Evolutionary conservation across 1,284 basidiomycete species (phyloP), one percentile per base, ranked within the genome.

Genomic region (Psilocybe mexicana): DNA sequence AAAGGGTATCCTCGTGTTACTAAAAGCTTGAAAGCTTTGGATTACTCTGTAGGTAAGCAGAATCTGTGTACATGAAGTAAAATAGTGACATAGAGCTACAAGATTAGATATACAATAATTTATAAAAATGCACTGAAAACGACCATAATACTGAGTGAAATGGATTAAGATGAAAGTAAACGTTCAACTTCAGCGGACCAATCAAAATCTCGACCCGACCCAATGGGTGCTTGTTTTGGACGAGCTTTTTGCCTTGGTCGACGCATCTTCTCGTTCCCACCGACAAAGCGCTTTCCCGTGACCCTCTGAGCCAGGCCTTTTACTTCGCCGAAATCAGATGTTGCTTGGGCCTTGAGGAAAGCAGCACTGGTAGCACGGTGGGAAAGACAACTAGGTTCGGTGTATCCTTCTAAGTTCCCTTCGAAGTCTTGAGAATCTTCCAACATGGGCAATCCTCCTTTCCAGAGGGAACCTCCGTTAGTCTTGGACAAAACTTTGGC

Each of bases 341-440:
- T 87, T 2, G 88, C 86, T 71, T 93, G 92, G 2, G 91, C 92
- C 28, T 82, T 78, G 42, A 93, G 74, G 75, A 88, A 93, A 1
- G 78, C 78, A 2, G 84, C 81, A 51, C 77, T 81, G 25, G 71
- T 69, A 6, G 89, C 83, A 4, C 90, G 81, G 68, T 93, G 89
- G 3, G 67, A 68, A 43, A 90, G 72, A 63, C 85, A 88, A 58
- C 88, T 73, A 0, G 86, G 79, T 12, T 70, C 70, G 0, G 67
- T 58, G 67, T 87, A 90, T 10, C 79, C 81, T 5, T 74, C 72
- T n/a, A 80, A 66, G 18, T 44, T 64, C 14, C 72, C 76, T 50
- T 71, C 71, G 33, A 65, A 66, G 10, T 52, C 52, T n/a, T 56
- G 53, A n/a, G 33, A 25, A 36, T 69, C 65, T 28, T 66, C 65